Base-by-base conservation (phyloP, 768 basidiomycete species). In the Kwoniella heveanensis region DNA sequence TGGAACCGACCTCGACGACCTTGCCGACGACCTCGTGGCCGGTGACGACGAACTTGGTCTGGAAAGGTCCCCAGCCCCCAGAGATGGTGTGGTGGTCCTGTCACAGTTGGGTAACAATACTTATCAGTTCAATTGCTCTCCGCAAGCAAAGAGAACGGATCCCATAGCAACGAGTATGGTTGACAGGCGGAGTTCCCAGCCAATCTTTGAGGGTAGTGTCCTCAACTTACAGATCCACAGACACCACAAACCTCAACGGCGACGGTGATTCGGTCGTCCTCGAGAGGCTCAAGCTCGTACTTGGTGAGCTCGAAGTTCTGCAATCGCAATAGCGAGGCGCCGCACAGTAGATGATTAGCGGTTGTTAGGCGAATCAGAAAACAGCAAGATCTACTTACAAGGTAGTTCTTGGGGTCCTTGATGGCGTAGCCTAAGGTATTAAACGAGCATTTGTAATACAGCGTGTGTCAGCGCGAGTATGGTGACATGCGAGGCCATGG, bases 11-110 rank as follows among this genome's bases (percentile, higher is more conserved):
- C 52, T 77, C 71, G 50, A 77, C 79, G 52, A 80, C 75, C 61
- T 76, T 74, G 25, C 75, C 73, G 36, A 80, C 69, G 66, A 79
- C 76, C 57, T 79, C 78, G 65, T 79, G 78, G 37, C 78, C 78
- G 12, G 78, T 77, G 49, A 79, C 73, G 54, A 77, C 73, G 67
- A 74, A 77, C 24, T 67, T 69, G 54, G 71, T 71, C 13, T 26
- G 63, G 53, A 68, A 75, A 12, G 78, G 77, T 30, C 78, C 78
- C 78, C 78, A 79, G 36, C 78, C 78, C 10, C 78, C 78, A 17
- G 73, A 73, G 65, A 79, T 76, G 47, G 78, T 79, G 71, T 79
- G 78, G 70, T 78, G 77, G 68, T 79, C 78, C 74, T 76, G 36
- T 22, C 36, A 44, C n/a, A 32, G n/a, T n/a, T n/a, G n/a, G n/a